Conservation (phyloP, 2,329 filamentous ascomycete species). For the Chaetomium sp. region DNA sequence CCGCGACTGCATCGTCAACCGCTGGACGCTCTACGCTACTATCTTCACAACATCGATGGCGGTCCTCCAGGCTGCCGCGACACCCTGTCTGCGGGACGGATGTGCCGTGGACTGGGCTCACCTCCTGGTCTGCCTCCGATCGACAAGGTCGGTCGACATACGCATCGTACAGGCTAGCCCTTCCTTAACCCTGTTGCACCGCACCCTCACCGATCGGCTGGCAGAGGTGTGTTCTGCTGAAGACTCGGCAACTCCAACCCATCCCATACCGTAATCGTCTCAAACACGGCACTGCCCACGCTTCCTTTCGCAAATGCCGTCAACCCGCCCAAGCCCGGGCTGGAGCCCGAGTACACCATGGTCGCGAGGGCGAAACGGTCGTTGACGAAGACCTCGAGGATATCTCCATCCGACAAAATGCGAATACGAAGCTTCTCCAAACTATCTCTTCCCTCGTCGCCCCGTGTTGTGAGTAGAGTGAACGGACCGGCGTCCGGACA, state of each 20-base stretch:
- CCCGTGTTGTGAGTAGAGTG: constrained; percentile 1
- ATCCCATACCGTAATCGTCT: constrained; percentile 2
- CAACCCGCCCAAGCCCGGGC: constrained; percentile 1
- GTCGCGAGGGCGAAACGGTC: constrained; percentile 3
- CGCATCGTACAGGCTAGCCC: constrained; percentile 3
- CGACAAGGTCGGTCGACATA: neutral
- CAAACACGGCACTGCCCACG: constrained; percentile 4
- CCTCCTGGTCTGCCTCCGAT: neutral
- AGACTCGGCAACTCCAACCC: neutral
- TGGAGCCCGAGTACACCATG: neutral
- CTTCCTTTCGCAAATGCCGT: constrained; percentile 1
- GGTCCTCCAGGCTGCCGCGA: neutral
- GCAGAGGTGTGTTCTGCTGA: neutral
- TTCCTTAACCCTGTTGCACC: constrained; percentile 1
- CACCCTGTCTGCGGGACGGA: constrained; percentile 1
- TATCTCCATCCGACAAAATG: constrained; percentile 1
- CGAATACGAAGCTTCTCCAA: constrained; percentile 2
- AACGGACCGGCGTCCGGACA: constrained; percentile 3
- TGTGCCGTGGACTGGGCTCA: constrained; percentile 4
- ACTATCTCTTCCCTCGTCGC: neutral
- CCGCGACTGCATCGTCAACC: constrained; percentile 4
- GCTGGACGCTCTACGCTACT: constrained; percentile 5
- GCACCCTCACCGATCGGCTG: constrained; percentile 1
- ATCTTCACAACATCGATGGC: constrained; percentile 3
- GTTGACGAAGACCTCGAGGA: constrained; percentile 3